These are phyloP conservation scores for Metschnikowia cerradonensis DNA, from an alignment of 805 yeast genomes.

Conservation along the genomic window DNA sequence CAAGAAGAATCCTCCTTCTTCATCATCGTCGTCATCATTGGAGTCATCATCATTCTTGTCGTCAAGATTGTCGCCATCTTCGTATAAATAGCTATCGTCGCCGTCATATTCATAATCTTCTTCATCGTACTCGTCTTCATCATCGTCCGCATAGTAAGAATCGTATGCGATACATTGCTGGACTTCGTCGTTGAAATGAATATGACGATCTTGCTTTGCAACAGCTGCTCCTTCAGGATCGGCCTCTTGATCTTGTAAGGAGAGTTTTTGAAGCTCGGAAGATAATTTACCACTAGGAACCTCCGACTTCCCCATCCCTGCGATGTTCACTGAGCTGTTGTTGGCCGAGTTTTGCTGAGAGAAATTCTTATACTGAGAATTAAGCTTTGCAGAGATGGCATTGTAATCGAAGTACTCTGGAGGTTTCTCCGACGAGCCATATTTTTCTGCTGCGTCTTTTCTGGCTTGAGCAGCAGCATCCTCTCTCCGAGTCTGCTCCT, in stretches of 20 bases:
- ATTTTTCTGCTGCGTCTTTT: constrained; percentile 14
- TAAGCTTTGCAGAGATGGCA: constrained; percentile 41
- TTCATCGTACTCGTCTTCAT: constrained; percentile 15
- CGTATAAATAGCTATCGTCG: constrained; percentile 15
- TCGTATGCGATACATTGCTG: constrained; percentile 87
- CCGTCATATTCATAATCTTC: constrained; percentile 19
- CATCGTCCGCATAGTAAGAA: constrained; percentile 11
- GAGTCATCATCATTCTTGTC: constrained; percentile 24
- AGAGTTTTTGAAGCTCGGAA: constrained; percentile 5
- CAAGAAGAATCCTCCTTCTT: constrained; percentile 67
- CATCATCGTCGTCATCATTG: constrained; percentile 39
- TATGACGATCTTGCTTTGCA: constrained; percentile 50
- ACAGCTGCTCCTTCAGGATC: background rate
- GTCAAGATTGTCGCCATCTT: constrained; percentile 8
- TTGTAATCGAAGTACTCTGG: constrained; percentile 43
- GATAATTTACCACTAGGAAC: constrained; percentile 3
- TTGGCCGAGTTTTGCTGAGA: constrained; percentile 33
- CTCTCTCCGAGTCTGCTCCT: constrained; percentile 32
- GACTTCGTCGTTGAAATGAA: constrained; percentile 91
- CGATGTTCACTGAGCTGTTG: constrained; percentile 21
- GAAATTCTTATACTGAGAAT: constrained; percentile 31
- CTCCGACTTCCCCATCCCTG: constrained; percentile 8
- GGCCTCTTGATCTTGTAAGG: background rate
- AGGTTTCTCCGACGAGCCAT: constrained; percentile 16
- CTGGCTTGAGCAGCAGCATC: constrained; percentile 20